A percentile compares a stretch with the other conserved stretches of the same genome.
These are phyloP conservation scores for Yarrowia divulgata DNA, from an alignment of 805 yeast species.

Conservation along the genomic window DNA sequence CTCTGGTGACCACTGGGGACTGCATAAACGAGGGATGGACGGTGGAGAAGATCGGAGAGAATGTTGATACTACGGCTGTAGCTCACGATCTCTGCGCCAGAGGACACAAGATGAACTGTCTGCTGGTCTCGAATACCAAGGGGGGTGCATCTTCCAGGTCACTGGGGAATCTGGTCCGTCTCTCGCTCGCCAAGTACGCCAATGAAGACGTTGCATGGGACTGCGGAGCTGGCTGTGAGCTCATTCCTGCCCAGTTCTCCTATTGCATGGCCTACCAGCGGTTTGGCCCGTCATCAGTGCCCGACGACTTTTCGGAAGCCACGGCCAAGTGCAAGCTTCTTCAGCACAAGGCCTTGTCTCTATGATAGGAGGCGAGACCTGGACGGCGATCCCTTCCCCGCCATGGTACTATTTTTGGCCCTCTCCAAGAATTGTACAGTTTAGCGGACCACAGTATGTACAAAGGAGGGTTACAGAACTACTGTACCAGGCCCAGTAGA, in stretches of 20 bases:
- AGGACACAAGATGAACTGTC: slow-evolving; percentile 14
- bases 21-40: background rate
- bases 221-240: background rate
- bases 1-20: background rate
- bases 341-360: slow-evolving; percentile 3
- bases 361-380: background rate
- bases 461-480: too few species aligned
- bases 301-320: slow-evolving; percentile 1
- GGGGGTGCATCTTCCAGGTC: background rate
- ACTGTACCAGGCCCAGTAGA: too few species aligned
- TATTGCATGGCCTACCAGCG: slow-evolving; percentile 4
- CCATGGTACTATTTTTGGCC: background rate
- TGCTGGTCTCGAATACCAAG: background rate
- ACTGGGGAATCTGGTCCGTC: slow-evolving; percentile 1
- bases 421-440: background rate
- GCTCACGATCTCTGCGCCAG: background rate
- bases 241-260: slow-evolving; percentile 11
- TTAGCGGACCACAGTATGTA: too few species aligned
- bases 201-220: slow-evolving; percentile 15
- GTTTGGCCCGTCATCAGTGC: background rate
- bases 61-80: background rate
- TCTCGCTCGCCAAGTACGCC: slow-evolving; percentile 1
- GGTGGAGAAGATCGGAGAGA: background rate
- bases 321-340: slow-evolving; percentile 12
- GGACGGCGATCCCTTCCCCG: background rate